Percentiles rank a stretch among this genome's conserved stretches.
Evolutionary conservation across 2,329 filamentous ascomycete genomes (phyloP).

Genomic region (Teratosphaeria epicoccoides): DNA sequence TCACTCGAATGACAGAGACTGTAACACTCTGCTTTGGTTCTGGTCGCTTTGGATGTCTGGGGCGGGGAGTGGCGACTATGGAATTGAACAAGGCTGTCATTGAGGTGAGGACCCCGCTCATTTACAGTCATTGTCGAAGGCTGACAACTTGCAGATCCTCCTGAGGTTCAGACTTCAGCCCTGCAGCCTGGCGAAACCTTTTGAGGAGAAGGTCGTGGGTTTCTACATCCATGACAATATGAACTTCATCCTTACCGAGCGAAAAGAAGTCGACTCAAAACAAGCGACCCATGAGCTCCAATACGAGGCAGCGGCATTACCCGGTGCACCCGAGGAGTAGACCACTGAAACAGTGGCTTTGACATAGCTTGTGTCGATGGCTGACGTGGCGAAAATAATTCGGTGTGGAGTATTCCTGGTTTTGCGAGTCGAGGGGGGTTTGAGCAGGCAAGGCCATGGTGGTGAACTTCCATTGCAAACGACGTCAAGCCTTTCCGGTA

Average conservation of each 20-base stretch:
- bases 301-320: slow-evolving; percentile 15
- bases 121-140: too few relatives aligned
- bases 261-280: slow-evolving; percentile 7
- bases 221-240: slow-evolving; percentile 30
- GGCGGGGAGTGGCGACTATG: slow-evolving; percentile 28
- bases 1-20: slow-evolving; percentile 27
- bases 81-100: slow-evolving; percentile 30
- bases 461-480: too few relatives aligned
- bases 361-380: too few relatives aligned
- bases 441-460: too few relatives aligned
- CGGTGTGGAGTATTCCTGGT: too few relatives aligned
- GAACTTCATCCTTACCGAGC: slow-evolving; percentile 27
- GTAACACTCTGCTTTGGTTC: slow-evolving; percentile 28
- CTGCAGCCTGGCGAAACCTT: slow-evolving; percentile 27
- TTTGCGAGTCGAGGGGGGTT: too few relatives aligned
- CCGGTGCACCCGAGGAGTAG: slow-evolving; percentile 16
- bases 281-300: not conserved
- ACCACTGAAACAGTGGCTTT: not conserved
- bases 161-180: slow-evolving; percentile 29
- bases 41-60: slow-evolving; percentile 28
- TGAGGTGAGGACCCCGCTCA: slow-evolving; percentile 18
- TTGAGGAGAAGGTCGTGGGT: slow-evolving; percentile 27
- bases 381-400: too few relatives aligned
- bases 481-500: slow-evolving; percentile 27
- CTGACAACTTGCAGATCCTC: slow-evolving; percentile 19